A percentile compares a stretch with the other conserved stretches of the same genome.
These are phyloP conservation scores for Porphyra umbilicalis DNA, from an alignment of 31 red algal species.

Conservation along the genomic window DNA sequence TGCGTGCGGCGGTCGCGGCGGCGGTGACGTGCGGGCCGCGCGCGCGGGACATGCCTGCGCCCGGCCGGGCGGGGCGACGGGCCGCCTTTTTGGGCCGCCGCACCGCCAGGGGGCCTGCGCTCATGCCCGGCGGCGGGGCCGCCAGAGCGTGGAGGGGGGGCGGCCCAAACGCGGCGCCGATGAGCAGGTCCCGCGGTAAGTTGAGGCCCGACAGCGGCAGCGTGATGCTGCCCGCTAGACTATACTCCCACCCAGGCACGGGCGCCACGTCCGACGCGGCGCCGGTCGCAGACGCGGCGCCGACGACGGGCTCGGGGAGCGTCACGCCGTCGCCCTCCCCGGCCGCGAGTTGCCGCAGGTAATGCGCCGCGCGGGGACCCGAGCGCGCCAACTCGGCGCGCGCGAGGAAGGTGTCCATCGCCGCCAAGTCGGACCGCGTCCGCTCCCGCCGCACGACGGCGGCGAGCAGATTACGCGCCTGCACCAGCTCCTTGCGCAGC, in stretches of 20 bases:
- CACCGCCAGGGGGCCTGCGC: neutral
- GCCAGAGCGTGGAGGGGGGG: neutral
- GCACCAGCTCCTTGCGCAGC: constrained; percentile 46
- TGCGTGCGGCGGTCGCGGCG: neutral
- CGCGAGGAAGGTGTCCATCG: constrained; percentile 17
- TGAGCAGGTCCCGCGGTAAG: neutral
- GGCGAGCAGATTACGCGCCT: constrained; percentile 31
- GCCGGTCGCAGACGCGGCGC: neutral
- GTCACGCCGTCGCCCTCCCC: neutral
- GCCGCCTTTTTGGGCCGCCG: neutral
- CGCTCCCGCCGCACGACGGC: constrained; percentile 43
- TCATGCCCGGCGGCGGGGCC: neutral
- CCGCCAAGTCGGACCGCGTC: constrained; percentile 24
- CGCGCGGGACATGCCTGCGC: neutral
- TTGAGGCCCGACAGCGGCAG: constrained; percentile 1
- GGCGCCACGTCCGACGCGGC: no score
- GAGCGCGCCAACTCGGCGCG: constrained; percentile 11
- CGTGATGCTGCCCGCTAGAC: neutral
- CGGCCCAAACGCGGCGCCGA: neutral
- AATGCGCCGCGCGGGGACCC: neutral
- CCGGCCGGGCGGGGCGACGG: neutral
- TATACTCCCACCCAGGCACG: neutral
- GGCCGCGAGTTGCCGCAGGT: neutral
- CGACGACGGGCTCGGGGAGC: neutral
- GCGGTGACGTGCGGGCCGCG: neutral